phyloP scores from a whole-genome alignment of 2,329 filamentous ascomycete species.

The Aspergillus neoniger region DNA sequence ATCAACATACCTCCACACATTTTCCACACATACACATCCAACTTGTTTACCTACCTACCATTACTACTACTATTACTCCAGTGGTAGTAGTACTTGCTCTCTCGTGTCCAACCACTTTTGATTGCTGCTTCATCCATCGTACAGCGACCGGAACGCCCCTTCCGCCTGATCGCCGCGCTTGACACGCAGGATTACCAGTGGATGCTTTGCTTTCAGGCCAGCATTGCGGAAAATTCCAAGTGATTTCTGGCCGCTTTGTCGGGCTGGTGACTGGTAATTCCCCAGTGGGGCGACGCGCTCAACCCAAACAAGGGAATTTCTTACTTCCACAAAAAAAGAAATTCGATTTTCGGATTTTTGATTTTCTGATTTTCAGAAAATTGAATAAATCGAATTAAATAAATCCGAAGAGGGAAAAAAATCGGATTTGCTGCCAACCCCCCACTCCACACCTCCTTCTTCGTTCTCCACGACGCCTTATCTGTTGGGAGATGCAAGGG shows the following conservation, averaged over 20 bases:
- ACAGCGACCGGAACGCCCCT: constrained; percentile 22
- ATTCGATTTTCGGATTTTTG: too few species aligned
- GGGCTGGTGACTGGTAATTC: constrained; percentile 17
- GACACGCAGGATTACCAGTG: constrained; percentile 20
- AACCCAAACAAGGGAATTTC: background rate
- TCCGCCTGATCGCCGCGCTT: constrained; percentile 28
- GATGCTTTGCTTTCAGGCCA: constrained; percentile 14
- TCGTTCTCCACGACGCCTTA: constrained; percentile 23
- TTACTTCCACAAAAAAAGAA: constrained; percentile 1
- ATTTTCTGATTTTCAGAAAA: constrained; percentile 12
- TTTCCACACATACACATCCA: too few species aligned
- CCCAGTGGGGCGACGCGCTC: constrained; percentile 13
- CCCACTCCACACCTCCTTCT: constrained; percentile 4
- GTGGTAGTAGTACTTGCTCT: background rate
- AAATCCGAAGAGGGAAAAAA: constrained; percentile 13
- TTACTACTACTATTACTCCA: background rate
- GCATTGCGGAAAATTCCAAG: constrained; percentile 17
- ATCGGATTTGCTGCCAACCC: constrained; percentile 13
- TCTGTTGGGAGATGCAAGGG: constrained; percentile 30
- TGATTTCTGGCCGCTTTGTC: constrained; percentile 9
- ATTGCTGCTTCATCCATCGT: constrained; percentile 14
- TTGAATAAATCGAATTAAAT: constrained; percentile 11
- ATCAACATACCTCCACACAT: background rate
- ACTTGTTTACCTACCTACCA: too few species aligned
- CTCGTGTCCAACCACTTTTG: constrained; percentile 8